Percentiles rank a stretch among this genome's conserved stretches.
These are phyloP conservation scores for Ascochyta viciae-villosae DNA, from an alignment of 2,329 filamentous ascomycete species.

Conservation along the genomic window DNA sequence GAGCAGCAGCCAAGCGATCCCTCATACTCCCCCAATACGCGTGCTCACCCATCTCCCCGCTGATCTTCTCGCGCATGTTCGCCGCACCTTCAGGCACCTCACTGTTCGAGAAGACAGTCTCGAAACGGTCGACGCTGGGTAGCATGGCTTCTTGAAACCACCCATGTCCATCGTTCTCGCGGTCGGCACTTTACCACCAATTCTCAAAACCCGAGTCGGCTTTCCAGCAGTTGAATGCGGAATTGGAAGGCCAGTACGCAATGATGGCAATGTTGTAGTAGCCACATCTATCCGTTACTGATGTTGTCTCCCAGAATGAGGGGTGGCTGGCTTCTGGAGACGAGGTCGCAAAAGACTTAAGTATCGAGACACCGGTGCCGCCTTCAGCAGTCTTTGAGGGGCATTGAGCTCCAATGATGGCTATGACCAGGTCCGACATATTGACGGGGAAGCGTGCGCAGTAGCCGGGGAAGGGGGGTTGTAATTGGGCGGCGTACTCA, in stretches of 20 bases:
- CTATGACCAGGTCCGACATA: constrained; percentile 44
- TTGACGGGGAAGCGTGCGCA: constrained; percentile 42
- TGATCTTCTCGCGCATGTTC: constrained; percentile 50
- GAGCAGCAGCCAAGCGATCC: constrained; percentile 51
- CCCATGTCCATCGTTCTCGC: constrained; percentile 38
- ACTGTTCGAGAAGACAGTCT: constrained; percentile 53
- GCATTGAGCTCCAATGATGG: constrained; percentile 45
- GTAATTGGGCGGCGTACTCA: constrained; percentile 32
- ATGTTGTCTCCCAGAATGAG: constrained; percentile 44
- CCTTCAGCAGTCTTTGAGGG: not conserved
- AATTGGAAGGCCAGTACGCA: constrained; percentile 50
- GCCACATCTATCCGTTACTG: constrained; percentile 36
- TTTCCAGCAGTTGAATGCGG: constrained; percentile 43
- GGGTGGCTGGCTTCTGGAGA: constrained; percentile 22
- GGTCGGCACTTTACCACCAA: constrained; percentile 49
- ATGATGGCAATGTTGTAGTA: constrained; percentile 48
- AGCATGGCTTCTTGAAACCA: constrained; percentile 56
- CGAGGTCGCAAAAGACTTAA: constrained; percentile 21
- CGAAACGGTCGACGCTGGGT: constrained; percentile 53
- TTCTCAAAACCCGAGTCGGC: constrained; percentile 44
- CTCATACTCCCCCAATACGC: constrained; percentile 58
- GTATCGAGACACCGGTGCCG: constrained; percentile 18
- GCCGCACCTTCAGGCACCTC: constrained; percentile 51
- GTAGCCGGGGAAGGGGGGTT: constrained; percentile 43
- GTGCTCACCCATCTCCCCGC: constrained; percentile 52